Conservation (phyloP, 768 basidiomycete genomes). For the Boletus bicolor region DNA sequence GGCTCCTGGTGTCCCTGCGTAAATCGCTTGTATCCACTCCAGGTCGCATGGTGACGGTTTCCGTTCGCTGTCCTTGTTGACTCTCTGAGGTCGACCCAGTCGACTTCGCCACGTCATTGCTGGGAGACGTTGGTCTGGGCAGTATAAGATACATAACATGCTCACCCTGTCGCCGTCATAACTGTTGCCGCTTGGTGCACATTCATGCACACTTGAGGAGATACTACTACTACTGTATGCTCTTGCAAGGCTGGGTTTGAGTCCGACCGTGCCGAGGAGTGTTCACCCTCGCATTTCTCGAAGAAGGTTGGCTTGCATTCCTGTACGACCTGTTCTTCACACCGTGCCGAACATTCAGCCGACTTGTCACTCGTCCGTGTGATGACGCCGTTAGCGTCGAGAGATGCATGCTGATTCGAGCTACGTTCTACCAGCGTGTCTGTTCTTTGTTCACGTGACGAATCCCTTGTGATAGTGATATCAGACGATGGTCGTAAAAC, state of each 20-base stretch:
- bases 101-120: background rate
- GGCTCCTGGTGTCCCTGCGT: background rate
- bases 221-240: background rate
- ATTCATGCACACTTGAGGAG: slow-evolving; percentile 1
- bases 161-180: background rate
- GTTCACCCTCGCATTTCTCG: background rate
- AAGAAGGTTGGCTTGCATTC: background rate
- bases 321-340: background rate
- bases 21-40: background rate
- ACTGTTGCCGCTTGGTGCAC: background rate
- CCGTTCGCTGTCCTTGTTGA: background rate
- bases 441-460: background rate
- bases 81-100: background rate
- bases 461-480: too few relatives aligned
- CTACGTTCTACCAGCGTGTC: background rate
- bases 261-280: background rate
- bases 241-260: background rate
- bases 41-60: background rate
- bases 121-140: background rate
- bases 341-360: background rate
- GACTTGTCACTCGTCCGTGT: background rate
- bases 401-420: background rate
- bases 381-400: background rate
- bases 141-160: background rate
- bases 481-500: too few relatives aligned